phyloP scores from a whole-genome alignment of 1,284 basidiomycete species.

The Schizophyllum commune region DNA sequence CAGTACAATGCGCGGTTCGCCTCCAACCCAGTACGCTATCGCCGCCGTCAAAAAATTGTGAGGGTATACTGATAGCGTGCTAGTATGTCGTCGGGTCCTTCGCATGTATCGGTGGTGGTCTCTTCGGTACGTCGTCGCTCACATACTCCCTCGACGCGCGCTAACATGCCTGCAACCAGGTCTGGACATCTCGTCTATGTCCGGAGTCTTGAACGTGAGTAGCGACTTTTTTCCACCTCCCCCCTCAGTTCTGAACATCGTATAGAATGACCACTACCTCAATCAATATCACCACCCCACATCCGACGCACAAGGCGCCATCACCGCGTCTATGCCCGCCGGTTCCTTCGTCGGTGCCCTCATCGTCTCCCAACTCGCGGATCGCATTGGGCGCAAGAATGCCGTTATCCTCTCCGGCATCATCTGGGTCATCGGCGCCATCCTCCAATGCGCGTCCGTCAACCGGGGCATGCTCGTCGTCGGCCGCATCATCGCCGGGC shows the following conservation, averaged over 20 bases:
- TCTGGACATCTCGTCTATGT: slow-evolving; percentile 77
- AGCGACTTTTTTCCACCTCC: not conserved
- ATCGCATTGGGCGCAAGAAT: slow-evolving; percentile 57
- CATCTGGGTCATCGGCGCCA: slow-evolving; percentile 67
- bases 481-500: slow-evolving; percentile 57
- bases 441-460: slow-evolving; percentile 57
- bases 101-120: slow-evolving; percentile 72
- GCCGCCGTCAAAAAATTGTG: not conserved
- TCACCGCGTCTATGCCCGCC: slow-evolving; percentile 73
- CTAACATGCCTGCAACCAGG: not conserved
- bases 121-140: slow-evolving; percentile 40
- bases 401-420: slow-evolving; percentile 56
- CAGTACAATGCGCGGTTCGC: slow-evolving; percentile 44
- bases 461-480: slow-evolving; percentile 62
- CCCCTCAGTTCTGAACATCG: not conserved
- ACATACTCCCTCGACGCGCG: not conserved
- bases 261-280: slow-evolving; percentile 51
- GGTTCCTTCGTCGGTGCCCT: slow-evolving; percentile 62
- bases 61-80: not conserved
- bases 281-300: slow-evolving; percentile 27
- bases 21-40: slow-evolving; percentile 35
- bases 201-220: slow-evolving; percentile 62
- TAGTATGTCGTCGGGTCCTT: slow-evolving; percentile 69
- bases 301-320: slow-evolving; percentile 57
- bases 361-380: slow-evolving; percentile 52